Evolutionary conservation across 805 yeast species (phyloP), one percentile per base, ranked within the genome.

Genomic region (Debaryomyces maramus): DNA sequence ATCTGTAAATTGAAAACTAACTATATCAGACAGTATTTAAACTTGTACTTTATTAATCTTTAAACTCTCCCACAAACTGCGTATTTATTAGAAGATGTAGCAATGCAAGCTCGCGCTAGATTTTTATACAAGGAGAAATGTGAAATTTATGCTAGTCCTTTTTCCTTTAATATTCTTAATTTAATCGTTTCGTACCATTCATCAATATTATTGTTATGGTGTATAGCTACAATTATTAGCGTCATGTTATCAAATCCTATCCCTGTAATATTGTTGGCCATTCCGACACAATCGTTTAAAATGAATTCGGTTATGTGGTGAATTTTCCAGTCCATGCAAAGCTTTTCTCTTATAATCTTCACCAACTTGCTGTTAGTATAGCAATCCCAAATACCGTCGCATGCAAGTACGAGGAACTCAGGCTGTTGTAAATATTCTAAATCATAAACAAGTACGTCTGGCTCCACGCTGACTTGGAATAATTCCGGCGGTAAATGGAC

Each of bases 231-330:
- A 5, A 85, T 75, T n/a, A 83, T 72, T 14, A 83, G 65, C 0
- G 90, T 84, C 91, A 85, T 85, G 53, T 85, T 85, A 58, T 85
- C 95, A 51, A 83, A 85, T 1, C 95, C 95, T 18, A 84, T 77
- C 2, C 93, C 93, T 0, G 91, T 85, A 21, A 75, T 71, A 24
- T 83, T 80, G 48, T 83, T 78, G 1, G 91, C 90, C 75, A 80
- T 78, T 5, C 78, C 72, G 37, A 85, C 73, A 41, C 88, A 81
- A 45, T 78, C 80, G 47, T 83, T 86, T 39, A 85, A 60, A 2
- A 85, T 58, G 40, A 73, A 71, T 37, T 80, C 82, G 14, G 77
- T 70, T 16, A 84, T 80, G 32, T 77, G 79, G 31, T 80, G 78
- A 16, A 84, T 58, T 42, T 70, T 73, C 61, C 79, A 70, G 1